Evolutionary conservation across 768 basidiomycete species (phyloP).

Genomic region (Myochromella boudieri): DNA sequence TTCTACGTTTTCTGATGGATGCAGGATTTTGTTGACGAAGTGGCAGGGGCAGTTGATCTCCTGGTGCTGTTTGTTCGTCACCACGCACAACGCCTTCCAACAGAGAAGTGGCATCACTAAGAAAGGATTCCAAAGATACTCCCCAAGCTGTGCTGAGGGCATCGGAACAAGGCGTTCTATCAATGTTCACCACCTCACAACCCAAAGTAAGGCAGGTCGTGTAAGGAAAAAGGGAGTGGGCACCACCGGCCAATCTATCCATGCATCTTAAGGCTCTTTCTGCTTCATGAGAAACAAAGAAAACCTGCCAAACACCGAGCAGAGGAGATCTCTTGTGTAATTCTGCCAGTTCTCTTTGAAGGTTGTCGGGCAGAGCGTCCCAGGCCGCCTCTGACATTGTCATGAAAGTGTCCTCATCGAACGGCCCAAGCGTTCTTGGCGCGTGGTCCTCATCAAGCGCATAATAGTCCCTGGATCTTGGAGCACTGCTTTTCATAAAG

Average conservation of each 20-base stretch:
- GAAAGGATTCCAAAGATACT: not conserved
- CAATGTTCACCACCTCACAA: not conserved
- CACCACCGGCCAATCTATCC: not conserved
- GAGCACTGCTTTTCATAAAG: no score
- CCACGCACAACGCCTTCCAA: no score
- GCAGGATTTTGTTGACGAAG: no score
- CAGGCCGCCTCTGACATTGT: conserved; percentile 2
- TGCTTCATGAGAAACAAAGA: no score
- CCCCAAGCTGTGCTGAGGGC: not conserved
- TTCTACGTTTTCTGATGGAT: no score
- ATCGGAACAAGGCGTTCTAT: not conserved
- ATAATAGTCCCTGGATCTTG: no score
- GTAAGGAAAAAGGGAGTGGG: not conserved
- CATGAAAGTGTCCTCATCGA: not conserved
- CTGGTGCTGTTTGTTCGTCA: no score
- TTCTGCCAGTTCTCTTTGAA: not conserved
- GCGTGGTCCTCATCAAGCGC: no score
- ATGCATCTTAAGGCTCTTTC: conserved; percentile 3
- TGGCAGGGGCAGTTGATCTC: no score
- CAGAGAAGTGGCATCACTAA: no score
- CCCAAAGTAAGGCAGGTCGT: not conserved
- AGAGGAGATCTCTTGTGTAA: conserved; percentile 1
- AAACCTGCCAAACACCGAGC: conserved; percentile 12
- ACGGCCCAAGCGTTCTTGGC: no score
- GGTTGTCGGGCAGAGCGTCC: not conserved